Percentiles rank a stretch among this genome's conserved stretches.
phyloP scores from a whole-genome alignment of 208 protist species.

The Balamuthia mandrillaris region DNA sequence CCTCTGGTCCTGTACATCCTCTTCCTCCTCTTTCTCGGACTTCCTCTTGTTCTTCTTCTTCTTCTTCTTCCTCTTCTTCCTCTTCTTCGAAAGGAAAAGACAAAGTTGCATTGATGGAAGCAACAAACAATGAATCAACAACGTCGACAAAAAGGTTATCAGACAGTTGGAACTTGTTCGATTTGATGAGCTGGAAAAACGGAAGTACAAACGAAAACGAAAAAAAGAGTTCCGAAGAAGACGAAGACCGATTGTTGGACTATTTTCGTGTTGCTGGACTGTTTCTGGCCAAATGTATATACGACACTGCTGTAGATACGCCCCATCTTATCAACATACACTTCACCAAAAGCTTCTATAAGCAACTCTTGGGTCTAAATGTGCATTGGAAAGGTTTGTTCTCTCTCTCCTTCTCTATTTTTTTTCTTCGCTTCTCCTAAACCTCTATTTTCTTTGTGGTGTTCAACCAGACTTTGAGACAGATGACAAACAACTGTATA shows the following conservation, averaged over 20 bases:
- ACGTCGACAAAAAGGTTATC: not conserved
- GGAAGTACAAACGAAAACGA: no score
- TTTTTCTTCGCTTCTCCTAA: no score
- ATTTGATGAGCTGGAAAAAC: no score
- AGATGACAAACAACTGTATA: not conserved
- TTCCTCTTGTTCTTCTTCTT: not conserved
- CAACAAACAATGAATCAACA: not conserved
- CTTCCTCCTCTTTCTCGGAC: not conserved
- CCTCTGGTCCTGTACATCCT: not conserved
- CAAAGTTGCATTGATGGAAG: not conserved
- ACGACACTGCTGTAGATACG: not conserved
- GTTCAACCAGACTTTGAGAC: not conserved
- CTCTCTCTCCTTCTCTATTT: no score
- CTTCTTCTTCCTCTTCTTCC: not conserved
- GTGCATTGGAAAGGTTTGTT: no score
- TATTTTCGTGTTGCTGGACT: not conserved
- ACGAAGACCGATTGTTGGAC: no score
- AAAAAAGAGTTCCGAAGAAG: no score
- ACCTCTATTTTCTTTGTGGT: slow-evolving; percentile 20
- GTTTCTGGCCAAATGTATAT: not conserved
- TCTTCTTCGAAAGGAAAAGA: not conserved
- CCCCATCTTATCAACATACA: not conserved
- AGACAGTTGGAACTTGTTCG: not conserved
- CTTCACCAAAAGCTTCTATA: not conserved
- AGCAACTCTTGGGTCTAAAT: not conserved